A percentile compares a stretch with the other conserved stretches of the same genome.
These are phyloP conservation scores for Waltergamsia citrina DNA, from an alignment of 2,329 filamentous ascomycete species.

Conservation along the genomic window DNA sequence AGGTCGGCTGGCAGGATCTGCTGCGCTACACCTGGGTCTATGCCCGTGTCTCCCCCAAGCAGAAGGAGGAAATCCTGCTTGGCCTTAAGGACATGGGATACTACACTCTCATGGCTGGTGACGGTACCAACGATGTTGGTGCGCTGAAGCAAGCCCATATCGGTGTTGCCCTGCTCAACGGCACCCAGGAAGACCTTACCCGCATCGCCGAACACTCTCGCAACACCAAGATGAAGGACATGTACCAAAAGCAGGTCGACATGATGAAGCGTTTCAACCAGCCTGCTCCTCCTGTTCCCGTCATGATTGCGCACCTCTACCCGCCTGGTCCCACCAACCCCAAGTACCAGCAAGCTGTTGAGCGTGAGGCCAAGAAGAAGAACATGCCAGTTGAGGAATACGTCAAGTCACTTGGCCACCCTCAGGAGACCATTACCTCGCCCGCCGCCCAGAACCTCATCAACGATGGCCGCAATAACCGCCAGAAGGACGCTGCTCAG, in stretches of 20 bases:
- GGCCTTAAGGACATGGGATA: slow-evolving; percentile 95
- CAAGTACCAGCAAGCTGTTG: slow-evolving; percentile 86
- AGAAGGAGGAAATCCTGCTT: slow-evolving; percentile 97
- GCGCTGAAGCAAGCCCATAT: slow-evolving; percentile 97
- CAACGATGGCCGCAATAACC: slow-evolving; percentile 20
- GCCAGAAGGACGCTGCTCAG: slow-evolving; percentile 53
- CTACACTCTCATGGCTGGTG: slow-evolving; percentile 96
- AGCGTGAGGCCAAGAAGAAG: slow-evolving; percentile 76
- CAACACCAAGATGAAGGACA: slow-evolving; percentile 95
- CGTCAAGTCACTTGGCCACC: slow-evolving; percentile 39
- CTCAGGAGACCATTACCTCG: slow-evolving; percentile 55
- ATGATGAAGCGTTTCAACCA: slow-evolving; percentile 96
- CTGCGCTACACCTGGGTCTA: slow-evolving; percentile 95
- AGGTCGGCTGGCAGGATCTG: slow-evolving; percentile 65
- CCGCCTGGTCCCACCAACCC: slow-evolving; percentile 85
- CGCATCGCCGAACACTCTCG: slow-evolving; percentile 90
- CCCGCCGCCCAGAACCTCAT: slow-evolving; percentile 53
- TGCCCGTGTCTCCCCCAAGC: slow-evolving; percentile 93
- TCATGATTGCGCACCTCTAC: slow-evolving; percentile 87
- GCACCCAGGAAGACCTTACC: slow-evolving; percentile 80
- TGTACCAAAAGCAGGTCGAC: slow-evolving; percentile 91
- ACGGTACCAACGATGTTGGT: slow-evolving; percentile 96
- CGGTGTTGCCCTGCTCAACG: slow-evolving; percentile 91
- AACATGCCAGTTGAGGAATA: slow-evolving; percentile 53
- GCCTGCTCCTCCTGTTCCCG: slow-evolving; percentile 82